Percentiles rank a stretch among this genome's conserved stretches.
Conservation (phyloP, 1,284 basidiomycete species). For the Irpex sp. region DNA sequence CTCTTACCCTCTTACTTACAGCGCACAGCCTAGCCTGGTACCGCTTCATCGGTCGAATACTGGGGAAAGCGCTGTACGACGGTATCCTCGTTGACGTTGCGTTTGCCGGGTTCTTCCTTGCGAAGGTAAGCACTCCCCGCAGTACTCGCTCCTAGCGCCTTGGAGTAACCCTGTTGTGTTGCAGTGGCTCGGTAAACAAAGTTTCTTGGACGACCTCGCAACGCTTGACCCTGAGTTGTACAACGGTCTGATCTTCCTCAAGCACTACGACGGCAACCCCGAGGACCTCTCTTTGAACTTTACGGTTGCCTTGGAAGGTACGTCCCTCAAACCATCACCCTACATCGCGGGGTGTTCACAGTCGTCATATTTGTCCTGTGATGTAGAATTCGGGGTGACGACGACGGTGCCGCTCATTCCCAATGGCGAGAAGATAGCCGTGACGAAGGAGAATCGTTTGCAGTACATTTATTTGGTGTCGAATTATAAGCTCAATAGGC, state of each 20-base stretch:
- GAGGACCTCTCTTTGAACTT: slow-evolving; percentile 94
- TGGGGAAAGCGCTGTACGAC: slow-evolving; percentile 96
- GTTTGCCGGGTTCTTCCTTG: slow-evolving; percentile 94
- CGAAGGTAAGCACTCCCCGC: slow-evolving; percentile 54
- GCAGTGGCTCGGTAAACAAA: slow-evolving; percentile 91
- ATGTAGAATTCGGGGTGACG: slow-evolving; percentile 80
- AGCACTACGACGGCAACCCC: slow-evolving; percentile 85
- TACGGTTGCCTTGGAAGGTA: slow-evolving; percentile 84
- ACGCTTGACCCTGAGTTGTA: slow-evolving; percentile 94
- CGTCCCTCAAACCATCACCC: slow-evolving; percentile 14
- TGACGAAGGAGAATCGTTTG: slow-evolving; percentile 87
- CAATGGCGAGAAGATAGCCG: slow-evolving; percentile 81
- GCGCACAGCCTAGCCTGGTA: slow-evolving; percentile 91
- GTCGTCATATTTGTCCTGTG: background rate
- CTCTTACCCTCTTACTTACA: slow-evolving; percentile 26
- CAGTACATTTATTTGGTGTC: slow-evolving; percentile 91
- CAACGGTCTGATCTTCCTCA: slow-evolving; percentile 88
- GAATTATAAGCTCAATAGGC: slow-evolving; percentile 85
- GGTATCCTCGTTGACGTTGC: slow-evolving; percentile 96
- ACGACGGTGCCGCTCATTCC: slow-evolving; percentile 80
- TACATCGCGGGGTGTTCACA: background rate
- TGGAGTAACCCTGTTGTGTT: too few species aligned
- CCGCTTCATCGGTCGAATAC: slow-evolving; percentile 87
- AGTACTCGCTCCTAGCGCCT: background rate
- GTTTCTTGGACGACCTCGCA: slow-evolving; percentile 85